Evolutionary conservation across 306 rosid species (phyloP), one percentile per base, ranked within the genome.

Genomic region (Arachis hypogaea): DNA sequence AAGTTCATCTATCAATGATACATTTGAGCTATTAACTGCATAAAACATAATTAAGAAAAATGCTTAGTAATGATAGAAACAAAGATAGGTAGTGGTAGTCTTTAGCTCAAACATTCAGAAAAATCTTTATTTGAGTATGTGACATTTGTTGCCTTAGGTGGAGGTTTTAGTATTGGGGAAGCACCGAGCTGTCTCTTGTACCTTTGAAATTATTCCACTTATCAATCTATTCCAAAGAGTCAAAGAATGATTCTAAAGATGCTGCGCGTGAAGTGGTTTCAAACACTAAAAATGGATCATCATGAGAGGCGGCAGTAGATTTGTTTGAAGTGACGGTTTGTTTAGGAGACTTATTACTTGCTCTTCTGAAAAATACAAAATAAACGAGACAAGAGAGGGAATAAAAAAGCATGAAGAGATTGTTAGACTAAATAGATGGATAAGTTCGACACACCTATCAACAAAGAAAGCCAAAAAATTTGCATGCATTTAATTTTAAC

Each of bases 221-320:
- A 60, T 70, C 69, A 14, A 77, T 77, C 64, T 85, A 79, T 76
- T 80, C 92, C 41, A 89, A 68, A 10, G 89, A 78, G 75, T 85
- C 89, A 5, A 79, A 73, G 72, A 85, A 77, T 51, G 81, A 69
- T 49, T 84, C 82, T 6, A 90, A 80, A 64, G 89, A 81, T 14
- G 77, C 58, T 0, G 82, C 59, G 61, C 74, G 65, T 50, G 92
- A 80, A 79, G 85, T 63, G 12, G 93, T 80, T 74, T 90, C 96
- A 61, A 93, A 83, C 40, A 86, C 65, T 22, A 66, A 65, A 82
- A 91, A 87, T 5, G 97, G 97, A 68, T 90, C 98, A 29, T 73
- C 83, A 1, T 77, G 78, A 50, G 87, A 72, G 11, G 77, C n/a
- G 54, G 40, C 69, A 66, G 77, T 41, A 12, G 84, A 30, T 73